phyloP scores from a whole-genome alignment of 331 rosid species.

The Saraca asoca region DNA sequence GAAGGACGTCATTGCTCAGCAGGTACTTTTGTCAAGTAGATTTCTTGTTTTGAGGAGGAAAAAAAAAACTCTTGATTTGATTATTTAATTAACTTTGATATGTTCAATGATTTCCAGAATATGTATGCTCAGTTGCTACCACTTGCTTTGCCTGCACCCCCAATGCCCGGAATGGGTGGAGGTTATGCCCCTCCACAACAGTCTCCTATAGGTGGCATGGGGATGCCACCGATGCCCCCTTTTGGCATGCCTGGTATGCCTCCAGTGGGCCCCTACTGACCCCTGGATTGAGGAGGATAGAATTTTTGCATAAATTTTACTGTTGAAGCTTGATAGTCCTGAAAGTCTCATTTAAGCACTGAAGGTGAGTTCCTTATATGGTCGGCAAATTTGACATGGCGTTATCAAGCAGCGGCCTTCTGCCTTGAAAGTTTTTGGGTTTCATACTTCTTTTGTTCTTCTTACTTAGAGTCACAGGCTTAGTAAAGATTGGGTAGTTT shows the following conservation, averaged over 20 bases:
- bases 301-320: conserved; percentile 26
- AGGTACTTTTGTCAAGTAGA: conserved; percentile 44
- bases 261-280: conserved; percentile 59
- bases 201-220: conserved; percentile 65
- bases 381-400: conserved; percentile 29
- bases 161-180: conserved; percentile 68
- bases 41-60: neutral
- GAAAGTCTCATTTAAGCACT: conserved; percentile 27
- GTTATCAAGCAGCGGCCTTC: conserved; percentile 19
- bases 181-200: conserved; percentile 49
- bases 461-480: conserved; percentile 19
- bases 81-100: neutral
- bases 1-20: conserved; percentile 69
- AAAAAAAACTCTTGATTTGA: no score
- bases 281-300: conserved; percentile 12
- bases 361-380: conserved; percentile 33
- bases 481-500: conserved; percentile 31
- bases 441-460: conserved; percentile 6
- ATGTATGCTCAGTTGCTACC: conserved; percentile 87
- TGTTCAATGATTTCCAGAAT: conserved; percentile 53
- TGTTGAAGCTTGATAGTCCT: conserved; percentile 31
- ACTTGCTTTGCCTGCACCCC: conserved; percentile 81
- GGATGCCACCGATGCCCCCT: conserved; percentile 73
- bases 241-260: conserved; percentile 73
- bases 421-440: conserved; percentile 24